Percentiles rank a stretch among this genome's conserved stretches.
phyloP scores from a whole-genome alignment of 495 filamentous ascomycete genomes.

The Daldinia vernicosa region DNA sequence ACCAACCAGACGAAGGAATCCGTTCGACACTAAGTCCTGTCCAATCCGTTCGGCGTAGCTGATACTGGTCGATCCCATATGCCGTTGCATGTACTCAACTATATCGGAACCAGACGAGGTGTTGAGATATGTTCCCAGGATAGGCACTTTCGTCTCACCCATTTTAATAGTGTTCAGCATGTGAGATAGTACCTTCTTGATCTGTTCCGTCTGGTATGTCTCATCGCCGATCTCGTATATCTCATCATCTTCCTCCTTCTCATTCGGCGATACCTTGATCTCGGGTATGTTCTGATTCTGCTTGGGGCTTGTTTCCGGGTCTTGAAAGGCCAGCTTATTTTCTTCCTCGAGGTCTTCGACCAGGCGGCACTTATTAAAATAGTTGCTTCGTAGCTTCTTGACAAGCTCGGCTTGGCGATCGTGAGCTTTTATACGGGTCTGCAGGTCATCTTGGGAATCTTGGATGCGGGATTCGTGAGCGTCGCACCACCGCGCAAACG shows the following conservation, averaged over 20 bases:
- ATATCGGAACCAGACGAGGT: constrained; percentile 90
- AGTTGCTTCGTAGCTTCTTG: constrained; percentile 90
- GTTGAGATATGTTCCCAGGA: constrained; percentile 93
- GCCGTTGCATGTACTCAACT: constrained; percentile 89
- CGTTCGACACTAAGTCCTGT: constrained; percentile 87
- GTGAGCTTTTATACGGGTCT: constrained; percentile 85
- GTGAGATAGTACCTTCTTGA: constrained; percentile 88
- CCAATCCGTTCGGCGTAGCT: constrained; percentile 92
- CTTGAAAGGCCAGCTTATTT: constrained; percentile 96
- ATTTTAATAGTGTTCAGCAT: constrained; percentile 88
- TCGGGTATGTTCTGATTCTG: constrained; percentile 59
- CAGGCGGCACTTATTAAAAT: constrained; percentile 98
- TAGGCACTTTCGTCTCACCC: constrained; percentile 91
- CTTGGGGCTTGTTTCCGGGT: constrained; percentile 67
- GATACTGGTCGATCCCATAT: constrained; percentile 83
- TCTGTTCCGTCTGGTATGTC: constrained; percentile 79
- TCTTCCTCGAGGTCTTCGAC: constrained; percentile 98
- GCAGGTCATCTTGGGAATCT: constrained; percentile 92
- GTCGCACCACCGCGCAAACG: constrained; percentile 95
- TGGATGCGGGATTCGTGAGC: constrained; percentile 90
- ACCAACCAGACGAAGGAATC: constrained; percentile 89
- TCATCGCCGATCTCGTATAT: constrained; percentile 91
- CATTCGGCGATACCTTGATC: constrained; percentile 62
- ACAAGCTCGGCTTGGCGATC: constrained; percentile 90
- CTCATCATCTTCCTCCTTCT: constrained; percentile 69